Percentiles rank a stretch among this genome's conserved stretches.
Conservation (phyloP, 805 yeast genomes). For the Pichia deserticola region DNA sequence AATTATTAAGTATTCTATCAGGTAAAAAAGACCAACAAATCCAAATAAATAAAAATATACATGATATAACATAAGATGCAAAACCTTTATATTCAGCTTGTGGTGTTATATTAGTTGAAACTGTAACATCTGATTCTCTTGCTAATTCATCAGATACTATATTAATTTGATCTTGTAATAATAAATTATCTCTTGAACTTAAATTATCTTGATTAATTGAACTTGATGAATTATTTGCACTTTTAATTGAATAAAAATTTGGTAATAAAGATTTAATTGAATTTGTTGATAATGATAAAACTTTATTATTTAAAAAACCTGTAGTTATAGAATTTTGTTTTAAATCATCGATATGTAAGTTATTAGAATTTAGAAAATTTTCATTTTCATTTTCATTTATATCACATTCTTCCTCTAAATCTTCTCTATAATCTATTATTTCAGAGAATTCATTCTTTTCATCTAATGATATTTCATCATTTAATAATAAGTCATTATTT, state of each 20-base stretch:
- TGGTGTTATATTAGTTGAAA: slow-evolving; percentile 45
- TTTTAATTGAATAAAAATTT: slow-evolving; percentile 19
- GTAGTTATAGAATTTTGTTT: background rate
- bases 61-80: slow-evolving; percentile 65
- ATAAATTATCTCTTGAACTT: background rate
- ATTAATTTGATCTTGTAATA: slow-evolving; percentile 5
- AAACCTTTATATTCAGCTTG: slow-evolving; percentile 84
- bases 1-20: slow-evolving; percentile 38
- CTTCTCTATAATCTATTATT: too few species aligned
- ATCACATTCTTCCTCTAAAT: too few species aligned
- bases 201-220: too few species aligned
- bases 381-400: too few species aligned
- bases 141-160: slow-evolving; percentile 47
- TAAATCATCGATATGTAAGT: too few species aligned
- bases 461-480: too few species aligned
- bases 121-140: slow-evolving; percentile 58
- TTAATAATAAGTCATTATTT: too few species aligned
- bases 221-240: slow-evolving; percentile 18
- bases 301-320: slow-evolving; percentile 19
- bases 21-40: slow-evolving; percentile 74
- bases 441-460: too few species aligned
- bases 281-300: slow-evolving; percentile 27
- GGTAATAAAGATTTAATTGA: slow-evolving; percentile 27
- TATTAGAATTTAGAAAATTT: too few species aligned
- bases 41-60: slow-evolving; percentile 49